Evolutionary conservation across 305 asterid species (phyloP), one percentile per base, ranked within the genome.

Genomic region (Caryopteris hybrid): DNA sequence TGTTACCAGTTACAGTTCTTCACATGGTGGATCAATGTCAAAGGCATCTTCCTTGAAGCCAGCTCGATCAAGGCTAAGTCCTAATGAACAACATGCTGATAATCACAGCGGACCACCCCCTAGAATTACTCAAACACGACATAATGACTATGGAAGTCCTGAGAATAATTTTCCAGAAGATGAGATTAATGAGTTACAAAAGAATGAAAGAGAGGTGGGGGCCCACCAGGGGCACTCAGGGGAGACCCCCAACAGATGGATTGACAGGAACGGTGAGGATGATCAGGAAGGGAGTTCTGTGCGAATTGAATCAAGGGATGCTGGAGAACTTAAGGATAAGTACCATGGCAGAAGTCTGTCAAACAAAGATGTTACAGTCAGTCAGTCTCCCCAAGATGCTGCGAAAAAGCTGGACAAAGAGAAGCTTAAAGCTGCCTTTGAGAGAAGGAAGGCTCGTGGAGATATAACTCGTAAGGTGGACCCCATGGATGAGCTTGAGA

Each of bases 401-500:
- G 72, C 56, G 0, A 83, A 79, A 20, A 89, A 85, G 82, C 77
- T 87, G 22, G 97, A 91, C 83, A 82, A 61, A 68, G 94, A 89
- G 79, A 94, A 87, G 82, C 76, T 94, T 33, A 94, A 88, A 80
- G 97, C 96, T 72, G 95, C 90, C 29, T 74, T 85, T 46, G 93
- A 88, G 66, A 68, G 85, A 53, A 84, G 94, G 84, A 91, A 91
- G 77, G 86, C 92, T 11, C 91, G 83, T 36, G 95, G 96, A 21
- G 96, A 88, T 58, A 46, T 79, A 45, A 65, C 87, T 53, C 84
- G 80, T 64, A 85, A 80, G 80, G 64, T 59, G 2, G 97, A 89
- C 70, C 78, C 84, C 27, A 21, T 83, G 86, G 99, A 94, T 55
- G 97, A 94, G 80, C 90, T 94, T 14, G 99, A 94, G 84, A 89